A percentile compares a stretch with the other conserved stretches of the same genome.
phyloP scores from a whole-genome alignment of 1,139 yeast species.

The Protomyces inundatus region DNA sequence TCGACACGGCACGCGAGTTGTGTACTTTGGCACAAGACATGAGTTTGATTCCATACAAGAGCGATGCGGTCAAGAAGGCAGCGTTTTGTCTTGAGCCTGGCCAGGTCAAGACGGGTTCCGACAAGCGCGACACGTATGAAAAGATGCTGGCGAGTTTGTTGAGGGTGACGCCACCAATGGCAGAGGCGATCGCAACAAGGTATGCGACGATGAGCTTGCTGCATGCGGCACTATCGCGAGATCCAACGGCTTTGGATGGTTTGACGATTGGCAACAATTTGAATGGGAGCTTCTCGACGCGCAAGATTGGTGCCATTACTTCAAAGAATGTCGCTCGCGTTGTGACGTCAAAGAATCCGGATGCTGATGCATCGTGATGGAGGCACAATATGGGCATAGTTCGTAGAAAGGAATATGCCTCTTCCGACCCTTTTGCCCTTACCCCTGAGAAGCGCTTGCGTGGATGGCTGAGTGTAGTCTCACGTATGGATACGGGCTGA shows the following conservation, averaged over 20 bases:
- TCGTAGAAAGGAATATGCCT: too few species aligned
- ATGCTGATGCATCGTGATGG: background rate
- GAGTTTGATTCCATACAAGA: slow-evolving; percentile 32
- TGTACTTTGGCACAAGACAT: slow-evolving; percentile 31
- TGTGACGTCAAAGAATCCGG: background rate
- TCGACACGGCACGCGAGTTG: slow-evolving; percentile 32
- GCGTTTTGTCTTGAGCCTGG: slow-evolving; percentile 32
- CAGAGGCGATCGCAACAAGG: slow-evolving; percentile 27
- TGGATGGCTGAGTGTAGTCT: too few species aligned
- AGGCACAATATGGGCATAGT: too few species aligned
- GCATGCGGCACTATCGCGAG: slow-evolving; percentile 1
- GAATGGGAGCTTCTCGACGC: slow-evolving; percentile 2
- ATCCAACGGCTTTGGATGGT: slow-evolving; percentile 5
- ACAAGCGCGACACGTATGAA: slow-evolving; percentile 29
- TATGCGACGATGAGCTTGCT: slow-evolving; percentile 18
- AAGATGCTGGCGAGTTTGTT: slow-evolving; percentile 29
- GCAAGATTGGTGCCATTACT: background rate
- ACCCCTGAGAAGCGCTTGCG: too few species aligned
- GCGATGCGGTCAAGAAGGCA: slow-evolving; percentile 21
- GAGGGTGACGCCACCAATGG: slow-evolving; percentile 31
- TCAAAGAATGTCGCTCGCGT: background rate
- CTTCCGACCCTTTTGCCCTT: too few species aligned
- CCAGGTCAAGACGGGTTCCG: slow-evolving; percentile 31
- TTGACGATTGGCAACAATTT: slow-evolving; percentile 10
- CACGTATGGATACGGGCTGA: too few species aligned